These are phyloP conservation scores for Macadamia tetraphylla DNA, from an alignment of 164 flowering plant species.

Conservation along the genomic window DNA sequence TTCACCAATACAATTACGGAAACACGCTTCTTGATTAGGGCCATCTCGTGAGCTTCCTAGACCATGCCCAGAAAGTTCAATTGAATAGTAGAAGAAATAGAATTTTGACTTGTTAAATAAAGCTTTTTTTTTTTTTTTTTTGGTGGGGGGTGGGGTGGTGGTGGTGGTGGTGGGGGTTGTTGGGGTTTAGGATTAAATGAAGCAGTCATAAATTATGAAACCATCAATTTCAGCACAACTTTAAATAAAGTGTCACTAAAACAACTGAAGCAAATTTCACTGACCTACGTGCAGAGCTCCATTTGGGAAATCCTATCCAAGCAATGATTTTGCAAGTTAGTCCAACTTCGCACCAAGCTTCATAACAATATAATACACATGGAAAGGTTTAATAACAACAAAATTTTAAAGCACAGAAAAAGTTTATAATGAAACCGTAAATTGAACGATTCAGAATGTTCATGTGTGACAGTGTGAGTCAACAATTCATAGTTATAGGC, in stretches of 20 bases:
- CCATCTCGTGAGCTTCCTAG: constrained; percentile 27
- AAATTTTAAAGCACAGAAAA: constrained; percentile 1
- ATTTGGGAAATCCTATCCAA: constrained; percentile 33
- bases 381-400: not conserved
- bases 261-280: not conserved
- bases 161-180: too few species aligned
- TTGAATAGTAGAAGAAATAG: not conserved
- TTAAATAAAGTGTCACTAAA: not conserved
- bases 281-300: constrained; percentile 34
- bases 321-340: constrained; percentile 14
- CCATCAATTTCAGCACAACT: not conserved
- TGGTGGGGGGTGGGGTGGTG: too few species aligned
- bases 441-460: too few species aligned
- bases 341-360: not conserved
- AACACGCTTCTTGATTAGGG: constrained; percentile 10
- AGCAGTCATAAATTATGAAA: not conserved
- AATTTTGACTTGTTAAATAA: not conserved
- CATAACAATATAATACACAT: not conserved
- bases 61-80: not conserved
- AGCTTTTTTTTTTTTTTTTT: not conserved
- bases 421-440: not conserved
- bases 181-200: not conserved
- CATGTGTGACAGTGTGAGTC: too few species aligned
- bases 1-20: constrained; percentile 48
- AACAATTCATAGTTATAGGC: too few species aligned